These are phyloP conservation scores for Ocimum tenuiflorum DNA, from an alignment of 257 asterid genomes.

Conservation along the genomic window DNA sequence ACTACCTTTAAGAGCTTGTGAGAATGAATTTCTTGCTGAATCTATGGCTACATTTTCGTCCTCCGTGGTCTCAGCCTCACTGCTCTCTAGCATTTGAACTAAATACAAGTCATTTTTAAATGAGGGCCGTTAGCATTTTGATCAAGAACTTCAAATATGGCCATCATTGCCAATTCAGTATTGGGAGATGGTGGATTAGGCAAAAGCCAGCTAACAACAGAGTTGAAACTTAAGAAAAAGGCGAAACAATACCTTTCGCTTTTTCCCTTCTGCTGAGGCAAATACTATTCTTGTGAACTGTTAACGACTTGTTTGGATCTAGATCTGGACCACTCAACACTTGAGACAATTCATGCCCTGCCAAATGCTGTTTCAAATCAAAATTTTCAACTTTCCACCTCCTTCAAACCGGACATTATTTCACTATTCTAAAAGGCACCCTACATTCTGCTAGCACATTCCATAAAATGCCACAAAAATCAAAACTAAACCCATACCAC, in stretches of 20 bases:
- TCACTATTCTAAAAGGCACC: conserved; percentile 3
- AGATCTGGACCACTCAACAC: conserved; percentile 65
- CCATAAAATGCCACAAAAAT: conserved; percentile 7
- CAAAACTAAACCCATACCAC: conserved; percentile 2
- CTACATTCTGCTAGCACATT: conserved; percentile 12
- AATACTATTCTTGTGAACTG: conserved; percentile 39
- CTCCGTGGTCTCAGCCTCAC: conserved; percentile 71
- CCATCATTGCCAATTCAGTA: not conserved
- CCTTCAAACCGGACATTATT: conserved; percentile 21
- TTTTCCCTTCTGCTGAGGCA: conserved; percentile 56
- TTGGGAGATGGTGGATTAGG: conserved; percentile 2
- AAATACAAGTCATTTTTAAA: conserved; percentile 22
- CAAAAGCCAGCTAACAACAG: conserved; percentile 14
- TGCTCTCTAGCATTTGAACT: conserved; percentile 52
- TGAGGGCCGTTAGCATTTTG: conserved; percentile 13
- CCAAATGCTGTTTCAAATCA: conserved; percentile 77
- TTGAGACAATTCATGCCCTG: conserved; percentile 64
- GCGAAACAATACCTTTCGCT: conserved; percentile 51
- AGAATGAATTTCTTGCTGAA: conserved; percentile 84
- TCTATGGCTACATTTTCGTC: conserved; percentile 49
- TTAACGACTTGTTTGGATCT: conserved; percentile 56
- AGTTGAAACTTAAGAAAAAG: conserved; percentile 19
- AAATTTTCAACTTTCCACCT: conserved; percentile 44
- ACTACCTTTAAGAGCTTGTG: conserved; percentile 86
- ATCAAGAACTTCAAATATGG: conserved; percentile 3